phyloP scores from a whole-genome alignment of 495 filamentous ascomycete genomes.

The Penicillium antarcticum region DNA sequence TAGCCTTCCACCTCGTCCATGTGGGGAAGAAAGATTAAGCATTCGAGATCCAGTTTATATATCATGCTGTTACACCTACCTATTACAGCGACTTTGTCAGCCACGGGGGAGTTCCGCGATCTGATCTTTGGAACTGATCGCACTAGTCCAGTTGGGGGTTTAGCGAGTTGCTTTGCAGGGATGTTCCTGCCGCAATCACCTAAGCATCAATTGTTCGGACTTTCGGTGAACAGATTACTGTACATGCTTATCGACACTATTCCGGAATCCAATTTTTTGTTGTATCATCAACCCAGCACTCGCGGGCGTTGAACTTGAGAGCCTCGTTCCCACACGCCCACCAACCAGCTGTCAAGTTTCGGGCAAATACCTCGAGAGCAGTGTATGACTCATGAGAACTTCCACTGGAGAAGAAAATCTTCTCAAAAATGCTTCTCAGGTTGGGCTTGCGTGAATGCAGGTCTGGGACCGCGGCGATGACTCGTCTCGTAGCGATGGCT shows the following conservation, averaged over 20 bases:
- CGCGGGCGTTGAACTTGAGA: constrained; percentile 69
- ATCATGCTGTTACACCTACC: background rate
- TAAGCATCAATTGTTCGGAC: too few species aligned
- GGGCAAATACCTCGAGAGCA: constrained; percentile 83
- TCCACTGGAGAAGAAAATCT: constrained; percentile 32
- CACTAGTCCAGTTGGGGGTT: background rate
- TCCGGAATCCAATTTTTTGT: background rate
- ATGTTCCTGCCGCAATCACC: background rate
- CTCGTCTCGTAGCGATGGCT: constrained; percentile 39
- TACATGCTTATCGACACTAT: background rate
- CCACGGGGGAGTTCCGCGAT: background rate
- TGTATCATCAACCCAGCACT: constrained; percentile 55
- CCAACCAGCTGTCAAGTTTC: constrained; percentile 84
- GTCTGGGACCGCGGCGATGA: constrained; percentile 81
- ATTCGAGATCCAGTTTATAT: background rate
- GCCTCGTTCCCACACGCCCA: constrained; percentile 87
- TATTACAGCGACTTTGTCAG: constrained; percentile 7
- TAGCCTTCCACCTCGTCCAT: too few species aligned
- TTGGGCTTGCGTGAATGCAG: constrained; percentile 89
- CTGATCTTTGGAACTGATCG: too few species aligned
- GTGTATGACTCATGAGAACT: constrained; percentile 40
- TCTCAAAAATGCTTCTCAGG: constrained; percentile 55
- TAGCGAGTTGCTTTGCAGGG: too few species aligned
- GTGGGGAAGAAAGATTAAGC: too few species aligned
- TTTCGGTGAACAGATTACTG: too few species aligned